phyloP scores from a whole-genome alignment of 2,329 filamentous ascomycete genomes.

The Colletotrichum sublineola region DNA sequence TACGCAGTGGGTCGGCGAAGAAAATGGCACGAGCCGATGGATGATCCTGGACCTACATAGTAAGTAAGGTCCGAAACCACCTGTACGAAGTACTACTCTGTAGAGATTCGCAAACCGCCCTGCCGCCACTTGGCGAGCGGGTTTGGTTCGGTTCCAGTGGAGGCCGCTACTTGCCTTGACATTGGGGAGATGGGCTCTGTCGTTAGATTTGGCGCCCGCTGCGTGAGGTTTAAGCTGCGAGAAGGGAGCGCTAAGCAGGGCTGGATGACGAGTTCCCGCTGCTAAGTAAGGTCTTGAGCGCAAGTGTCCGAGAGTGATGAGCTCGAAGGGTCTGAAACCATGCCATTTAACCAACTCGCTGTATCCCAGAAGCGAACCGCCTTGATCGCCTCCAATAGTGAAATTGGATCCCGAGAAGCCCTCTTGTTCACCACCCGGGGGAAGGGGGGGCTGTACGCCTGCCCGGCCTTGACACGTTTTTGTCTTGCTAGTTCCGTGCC shows the following conservation, averaged over 20 bases:
- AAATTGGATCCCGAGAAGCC: constrained; percentile 13
- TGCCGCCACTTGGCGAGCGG: neutral
- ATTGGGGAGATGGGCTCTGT: constrained; percentile 5
- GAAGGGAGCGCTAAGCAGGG: constrained; percentile 15
- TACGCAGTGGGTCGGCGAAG: constrained; percentile 21
- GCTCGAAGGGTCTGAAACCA: neutral
- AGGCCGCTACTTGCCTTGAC: neutral
- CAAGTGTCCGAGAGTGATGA: constrained; percentile 14
- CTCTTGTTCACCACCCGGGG: constrained; percentile 5
- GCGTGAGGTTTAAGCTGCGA: neutral
- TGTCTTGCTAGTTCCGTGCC: constrained; percentile 26
- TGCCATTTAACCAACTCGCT: neutral
- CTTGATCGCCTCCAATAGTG: constrained; percentile 3
- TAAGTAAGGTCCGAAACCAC: no score
- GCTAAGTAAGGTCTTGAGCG: neutral
- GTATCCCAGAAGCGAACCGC: constrained; percentile 4
- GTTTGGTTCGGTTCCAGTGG: neutral
- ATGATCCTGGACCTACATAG: constrained; percentile 1
- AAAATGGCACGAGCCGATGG: constrained; percentile 29
- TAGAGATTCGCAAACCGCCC: neutral
- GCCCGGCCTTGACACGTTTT: constrained; percentile 27
- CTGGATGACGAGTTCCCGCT: constrained; percentile 10
- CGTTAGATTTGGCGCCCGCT: constrained; percentile 24
- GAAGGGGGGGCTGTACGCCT: constrained; percentile 3
- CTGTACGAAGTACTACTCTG: no score